These are phyloP conservation scores for Penicillium sclerotiorum DNA, from an alignment of 2,329 filamentous ascomycete species.

Conservation along the genomic window DNA sequence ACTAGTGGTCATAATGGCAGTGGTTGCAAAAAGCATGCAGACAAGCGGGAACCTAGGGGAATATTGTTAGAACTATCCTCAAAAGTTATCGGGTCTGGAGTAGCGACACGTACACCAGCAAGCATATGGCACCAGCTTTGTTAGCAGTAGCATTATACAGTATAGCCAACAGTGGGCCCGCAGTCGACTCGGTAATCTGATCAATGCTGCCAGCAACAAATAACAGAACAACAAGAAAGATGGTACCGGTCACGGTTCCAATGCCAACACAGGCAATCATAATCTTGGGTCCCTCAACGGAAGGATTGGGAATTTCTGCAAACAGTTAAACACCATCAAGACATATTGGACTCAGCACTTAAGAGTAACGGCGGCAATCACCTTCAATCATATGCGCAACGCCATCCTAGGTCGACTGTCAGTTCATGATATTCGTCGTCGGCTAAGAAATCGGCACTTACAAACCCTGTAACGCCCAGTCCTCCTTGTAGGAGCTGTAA, in stretches of 20 bases:
- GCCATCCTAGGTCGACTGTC: slow-evolving; percentile 31
- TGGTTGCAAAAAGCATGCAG: slow-evolving; percentile 37
- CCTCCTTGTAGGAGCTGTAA: slow-evolving; percentile 51
- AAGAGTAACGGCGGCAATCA: too few relatives aligned
- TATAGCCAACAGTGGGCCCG: slow-evolving; percentile 64
- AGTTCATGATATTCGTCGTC: neutral
- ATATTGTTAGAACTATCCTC: slow-evolving; percentile 13
- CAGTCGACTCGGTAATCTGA: slow-evolving; percentile 56
- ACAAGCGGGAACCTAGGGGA: slow-evolving; percentile 34
- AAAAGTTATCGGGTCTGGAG: neutral
- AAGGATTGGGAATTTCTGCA: slow-evolving; percentile 45
- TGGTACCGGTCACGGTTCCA: slow-evolving; percentile 63
- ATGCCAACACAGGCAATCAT: slow-evolving; percentile 68
- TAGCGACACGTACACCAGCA: slow-evolving; percentile 55
- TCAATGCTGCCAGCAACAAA: slow-evolving; percentile 65
- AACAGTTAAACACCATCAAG: neutral
- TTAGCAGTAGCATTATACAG: slow-evolving; percentile 64
- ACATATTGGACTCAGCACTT: too few relatives aligned
- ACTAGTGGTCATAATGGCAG: slow-evolving; percentile 39
- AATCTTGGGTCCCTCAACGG: slow-evolving; percentile 64
- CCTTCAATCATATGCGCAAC: slow-evolving; percentile 58
- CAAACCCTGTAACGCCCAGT: slow-evolving; percentile 58
- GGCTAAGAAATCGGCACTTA: slow-evolving; percentile 23
- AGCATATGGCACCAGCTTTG: slow-evolving; percentile 63
- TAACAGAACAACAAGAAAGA: slow-evolving; percentile 65